phyloP scores from a whole-genome alignment of 768 basidiomycete genomes.

The Termitomyces sp. region DNA sequence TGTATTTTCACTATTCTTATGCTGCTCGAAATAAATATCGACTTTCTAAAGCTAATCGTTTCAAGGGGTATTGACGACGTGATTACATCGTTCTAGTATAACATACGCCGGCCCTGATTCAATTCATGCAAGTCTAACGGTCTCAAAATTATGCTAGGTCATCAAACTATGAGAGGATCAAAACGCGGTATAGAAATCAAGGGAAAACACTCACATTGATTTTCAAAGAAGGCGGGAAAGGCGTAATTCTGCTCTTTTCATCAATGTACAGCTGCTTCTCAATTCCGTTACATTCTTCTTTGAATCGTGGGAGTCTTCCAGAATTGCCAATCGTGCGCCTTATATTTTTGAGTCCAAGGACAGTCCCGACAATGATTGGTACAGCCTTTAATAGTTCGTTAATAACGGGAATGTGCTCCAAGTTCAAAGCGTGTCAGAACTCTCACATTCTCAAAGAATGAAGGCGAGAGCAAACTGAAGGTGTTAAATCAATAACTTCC shows the following conservation, averaged over 20 bases:
- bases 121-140: neutral
- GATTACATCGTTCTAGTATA: neutral
- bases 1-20: no score
- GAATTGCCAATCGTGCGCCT: conserved; percentile 29
- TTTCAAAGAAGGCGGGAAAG: conserved; percentile 40
- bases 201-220: conserved; percentile 23
- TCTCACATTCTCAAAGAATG: conserved; percentile 36
- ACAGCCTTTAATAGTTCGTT: conserved; percentile 27
- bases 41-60: neutral
- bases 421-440: no score
- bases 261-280: conserved; percentile 28
- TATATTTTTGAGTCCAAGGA: conserved; percentile 40
- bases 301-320: conserved; percentile 34
- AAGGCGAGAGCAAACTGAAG: conserved; percentile 24
- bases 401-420: neutral
- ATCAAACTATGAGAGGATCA: neutral
- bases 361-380: conserved; percentile 34
- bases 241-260: conserved; percentile 28
- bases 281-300: conserved; percentile 26
- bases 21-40: neutral
- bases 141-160: neutral
- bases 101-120: neutral
- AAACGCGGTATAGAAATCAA: neutral
- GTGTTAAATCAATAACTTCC: neutral
- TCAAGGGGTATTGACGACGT: neutral